phyloP scores from a whole-genome alignment of 148 eudicot genomes.

The Polygonum maritimum region DNA sequence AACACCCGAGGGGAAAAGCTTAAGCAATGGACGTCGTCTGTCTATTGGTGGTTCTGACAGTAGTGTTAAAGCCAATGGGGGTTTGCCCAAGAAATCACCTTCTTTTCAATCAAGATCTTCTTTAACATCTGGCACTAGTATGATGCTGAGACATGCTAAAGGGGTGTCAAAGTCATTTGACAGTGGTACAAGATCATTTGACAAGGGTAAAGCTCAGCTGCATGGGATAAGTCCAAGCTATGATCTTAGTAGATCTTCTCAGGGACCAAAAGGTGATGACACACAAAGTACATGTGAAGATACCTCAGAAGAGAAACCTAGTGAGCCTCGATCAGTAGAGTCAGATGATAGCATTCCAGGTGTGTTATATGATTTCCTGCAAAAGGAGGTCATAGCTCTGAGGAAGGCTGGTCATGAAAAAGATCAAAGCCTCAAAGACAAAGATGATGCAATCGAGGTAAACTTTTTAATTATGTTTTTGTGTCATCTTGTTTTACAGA shows the following conservation, averaged over 20 bases:
- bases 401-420: slow-evolving; percentile 90
- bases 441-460: slow-evolving; percentile 97
- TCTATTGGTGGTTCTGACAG: slow-evolving; percentile 65
- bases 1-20: slow-evolving; percentile 34
- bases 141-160: slow-evolving; percentile 65
- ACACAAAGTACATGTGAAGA: slow-evolving; percentile 39
- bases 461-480: slow-evolving; percentile 2
- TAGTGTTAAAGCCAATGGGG: slow-evolving; percentile 53
- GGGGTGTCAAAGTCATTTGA: slow-evolving; percentile 70
- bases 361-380: slow-evolving; percentile 76
- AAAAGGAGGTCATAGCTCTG: slow-evolving; percentile 80
- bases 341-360: slow-evolving; percentile 78
- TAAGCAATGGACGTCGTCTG: slow-evolving; percentile 57
- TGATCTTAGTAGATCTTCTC: slow-evolving; percentile 41
- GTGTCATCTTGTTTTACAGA: neutral
- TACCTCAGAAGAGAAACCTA: slow-evolving; percentile 55
- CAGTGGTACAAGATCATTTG: slow-evolving; percentile 75
- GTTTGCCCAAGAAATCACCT: slow-evolving; percentile 63
- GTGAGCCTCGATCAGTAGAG: slow-evolving; percentile 36
- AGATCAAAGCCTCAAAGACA: slow-evolving; percentile 96
- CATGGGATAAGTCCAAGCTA: slow-evolving; percentile 54
- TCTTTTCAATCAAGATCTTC: slow-evolving; percentile 52
- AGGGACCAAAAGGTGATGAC: slow-evolving; percentile 44
- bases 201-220: slow-evolving; percentile 58
- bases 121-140: slow-evolving; percentile 40